Conservation (phyloP, 139 green algal species). For the Chlamydomonas incerta region DNA sequence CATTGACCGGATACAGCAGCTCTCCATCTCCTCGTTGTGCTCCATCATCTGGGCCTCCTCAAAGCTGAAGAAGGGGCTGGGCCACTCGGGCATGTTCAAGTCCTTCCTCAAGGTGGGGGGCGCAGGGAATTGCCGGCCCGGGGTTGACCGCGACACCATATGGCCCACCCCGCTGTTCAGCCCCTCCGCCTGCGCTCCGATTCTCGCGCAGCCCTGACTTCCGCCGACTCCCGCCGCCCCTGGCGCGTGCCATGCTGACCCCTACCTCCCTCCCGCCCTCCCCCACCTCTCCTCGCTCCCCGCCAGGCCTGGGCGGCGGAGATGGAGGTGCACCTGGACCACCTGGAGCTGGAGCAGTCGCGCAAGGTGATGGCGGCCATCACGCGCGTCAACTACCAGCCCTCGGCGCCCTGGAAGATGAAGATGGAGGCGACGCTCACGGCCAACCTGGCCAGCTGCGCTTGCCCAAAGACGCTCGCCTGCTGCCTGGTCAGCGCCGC, state of each 20-base stretch:
- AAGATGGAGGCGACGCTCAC: background rate
- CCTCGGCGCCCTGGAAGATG: background rate
- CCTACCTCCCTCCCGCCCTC: too few species aligned
- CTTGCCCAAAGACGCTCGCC: conserved; percentile 11
- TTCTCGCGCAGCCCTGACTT: background rate
- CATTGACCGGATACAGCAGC: conserved; percentile 23
- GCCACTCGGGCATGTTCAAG: conserved; percentile 22
- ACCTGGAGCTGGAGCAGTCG: conserved; percentile 20
- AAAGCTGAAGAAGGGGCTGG: conserved; percentile 6
- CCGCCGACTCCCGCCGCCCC: background rate
- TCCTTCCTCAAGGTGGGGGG: conserved; percentile 34
- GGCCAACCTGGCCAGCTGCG: background rate
- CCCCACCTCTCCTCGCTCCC: background rate
- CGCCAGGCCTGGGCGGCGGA: conserved; percentile 13
- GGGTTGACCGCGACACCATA: too few species aligned
- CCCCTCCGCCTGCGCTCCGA: too few species aligned
- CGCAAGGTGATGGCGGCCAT: conserved; percentile 23
- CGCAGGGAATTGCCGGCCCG: too few species aligned
- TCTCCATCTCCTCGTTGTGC: background rate
- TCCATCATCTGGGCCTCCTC: conserved; percentile 16
- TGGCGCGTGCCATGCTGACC: too few species aligned
- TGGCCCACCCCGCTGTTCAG: too few species aligned
- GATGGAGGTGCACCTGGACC: background rate
- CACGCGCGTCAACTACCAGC: conserved; percentile 4
- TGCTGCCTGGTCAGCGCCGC: conserved; percentile 29